These are phyloP conservation scores for Telopea speciosissima DNA, from an alignment of 177 flowering plant genomes.

Conservation along the genomic window DNA sequence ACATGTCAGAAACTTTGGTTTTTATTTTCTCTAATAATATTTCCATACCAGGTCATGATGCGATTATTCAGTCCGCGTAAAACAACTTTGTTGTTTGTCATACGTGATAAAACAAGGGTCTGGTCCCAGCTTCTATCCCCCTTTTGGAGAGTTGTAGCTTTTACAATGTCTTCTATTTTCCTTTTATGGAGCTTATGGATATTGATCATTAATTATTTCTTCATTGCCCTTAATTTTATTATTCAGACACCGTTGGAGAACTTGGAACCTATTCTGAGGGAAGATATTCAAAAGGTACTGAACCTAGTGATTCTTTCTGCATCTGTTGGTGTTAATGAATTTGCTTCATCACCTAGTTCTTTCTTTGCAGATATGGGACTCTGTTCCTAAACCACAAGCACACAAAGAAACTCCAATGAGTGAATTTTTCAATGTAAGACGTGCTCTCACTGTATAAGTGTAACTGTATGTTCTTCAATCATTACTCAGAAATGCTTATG, in stretches of 20 bases:
- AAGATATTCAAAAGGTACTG: slow-evolving; percentile 71
- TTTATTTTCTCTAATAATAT: not conserved
- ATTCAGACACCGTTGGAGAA: slow-evolving; percentile 68
- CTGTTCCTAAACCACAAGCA: slow-evolving; percentile 90
- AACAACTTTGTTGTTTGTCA: slow-evolving; percentile 90
- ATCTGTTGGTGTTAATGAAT: not conserved
- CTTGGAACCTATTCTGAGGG: slow-evolving; percentile 69
- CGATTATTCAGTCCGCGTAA: slow-evolving; percentile 94
- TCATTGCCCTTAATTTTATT: not conserved
- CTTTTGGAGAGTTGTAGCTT: slow-evolving; percentile 2
- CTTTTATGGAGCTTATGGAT: not conserved
- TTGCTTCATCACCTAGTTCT: slow-evolving; percentile 3
- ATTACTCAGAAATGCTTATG: not conserved
- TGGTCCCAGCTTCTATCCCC: slow-evolving; percentile 4
- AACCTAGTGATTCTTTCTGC: slow-evolving; percentile 4
- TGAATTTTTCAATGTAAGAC: slow-evolving; percentile 91
- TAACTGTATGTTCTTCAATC: not conserved
- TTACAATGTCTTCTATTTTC: not conserved
- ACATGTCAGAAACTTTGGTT: not conserved
- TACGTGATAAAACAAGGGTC: slow-evolving; percentile 96
- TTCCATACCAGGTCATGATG: slow-evolving; percentile 81
- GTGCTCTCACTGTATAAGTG: not conserved
- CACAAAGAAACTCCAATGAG: slow-evolving; percentile 90
- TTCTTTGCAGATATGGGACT: slow-evolving; percentile 86
- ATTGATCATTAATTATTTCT: not conserved